Conservation (phyloP, 768 basidiomycete genomes). For the Galerina sulciceps region DNA sequence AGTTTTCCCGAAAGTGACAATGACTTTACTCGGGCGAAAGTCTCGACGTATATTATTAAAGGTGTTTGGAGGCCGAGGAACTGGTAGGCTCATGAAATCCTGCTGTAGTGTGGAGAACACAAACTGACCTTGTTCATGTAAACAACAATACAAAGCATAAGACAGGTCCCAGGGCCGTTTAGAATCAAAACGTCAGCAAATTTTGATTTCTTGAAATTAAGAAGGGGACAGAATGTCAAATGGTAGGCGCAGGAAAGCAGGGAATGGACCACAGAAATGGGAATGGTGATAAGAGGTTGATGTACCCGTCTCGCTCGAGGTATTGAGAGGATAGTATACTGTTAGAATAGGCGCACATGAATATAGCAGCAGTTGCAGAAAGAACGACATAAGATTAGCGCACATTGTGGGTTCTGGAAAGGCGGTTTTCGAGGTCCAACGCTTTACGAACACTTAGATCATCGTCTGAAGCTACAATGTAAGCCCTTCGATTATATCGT, state of each 20-base stretch:
- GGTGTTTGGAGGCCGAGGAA: conserved; percentile 77
- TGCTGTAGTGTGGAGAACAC: neutral
- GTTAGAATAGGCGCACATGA: neutral
- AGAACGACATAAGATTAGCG: neutral
- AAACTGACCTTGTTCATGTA: conserved; percentile 67
- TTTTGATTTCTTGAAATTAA: conserved; percentile 26
- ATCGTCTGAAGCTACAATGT: conserved; percentile 85
- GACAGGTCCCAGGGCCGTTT: conserved; percentile 96
- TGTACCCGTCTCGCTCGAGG: conserved; percentile 90
- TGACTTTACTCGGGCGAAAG: conserved; percentile 83
- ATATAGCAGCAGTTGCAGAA: conserved; percentile 6
- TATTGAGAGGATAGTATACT: conserved; percentile 65
- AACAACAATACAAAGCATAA: conserved; percentile 72
- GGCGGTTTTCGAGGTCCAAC: conserved; percentile 56
- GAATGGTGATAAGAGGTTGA: conserved; percentile 74
- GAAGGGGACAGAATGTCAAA: conserved; percentile 57
- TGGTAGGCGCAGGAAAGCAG: conserved; percentile 64
- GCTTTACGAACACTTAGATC: conserved; percentile 77
- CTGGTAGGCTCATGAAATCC: conserved; percentile 41
- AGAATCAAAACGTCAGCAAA: conserved; percentile 82
- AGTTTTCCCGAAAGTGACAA: conserved; percentile 87
- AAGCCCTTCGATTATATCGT: conserved; percentile 78
- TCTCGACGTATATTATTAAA: conserved; percentile 85
- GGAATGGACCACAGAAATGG: conserved; percentile 66
- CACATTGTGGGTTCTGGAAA: conserved; percentile 19